Conservation (phyloP, 192 early-diverging fungal species). For the Backusella mclennaniae region DNA sequence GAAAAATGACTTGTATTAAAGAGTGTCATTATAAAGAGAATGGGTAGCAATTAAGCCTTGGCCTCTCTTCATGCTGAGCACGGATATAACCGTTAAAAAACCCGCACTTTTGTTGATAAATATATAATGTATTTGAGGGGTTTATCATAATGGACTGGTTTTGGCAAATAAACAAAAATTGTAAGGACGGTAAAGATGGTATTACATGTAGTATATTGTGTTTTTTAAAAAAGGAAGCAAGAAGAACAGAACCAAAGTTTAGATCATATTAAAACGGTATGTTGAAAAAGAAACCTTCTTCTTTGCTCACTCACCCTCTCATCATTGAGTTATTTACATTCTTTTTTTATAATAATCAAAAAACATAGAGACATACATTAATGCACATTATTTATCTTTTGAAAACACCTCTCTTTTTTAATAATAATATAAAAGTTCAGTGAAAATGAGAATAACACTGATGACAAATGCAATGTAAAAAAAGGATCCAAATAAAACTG, state of each 20-base stretch:
- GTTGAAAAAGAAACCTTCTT: neutral
- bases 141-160: neutral
- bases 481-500: neutral
- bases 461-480: neutral
- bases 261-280: neutral
- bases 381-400: neutral
- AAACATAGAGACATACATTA: neutral
- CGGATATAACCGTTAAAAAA: neutral
- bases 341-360: too few species aligned
- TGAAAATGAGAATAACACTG: neutral
- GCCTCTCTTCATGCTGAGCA: neutral
- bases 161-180: neutral
- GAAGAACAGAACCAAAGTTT: neutral
- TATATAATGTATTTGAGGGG: neutral
- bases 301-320: neutral
- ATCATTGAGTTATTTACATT: neutral
- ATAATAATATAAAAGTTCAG: neutral
- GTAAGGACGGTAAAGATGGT: neutral
- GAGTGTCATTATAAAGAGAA: neutral
- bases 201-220: neutral
- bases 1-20: too few species aligned
- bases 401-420: neutral
- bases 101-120: neutral
- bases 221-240: neutral
- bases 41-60: too few species aligned